Evolutionary conservation across 768 basidiomycete species (phyloP), one percentile per base, ranked within the genome.

Genomic region (Panaeolus cyanescens): DNA sequence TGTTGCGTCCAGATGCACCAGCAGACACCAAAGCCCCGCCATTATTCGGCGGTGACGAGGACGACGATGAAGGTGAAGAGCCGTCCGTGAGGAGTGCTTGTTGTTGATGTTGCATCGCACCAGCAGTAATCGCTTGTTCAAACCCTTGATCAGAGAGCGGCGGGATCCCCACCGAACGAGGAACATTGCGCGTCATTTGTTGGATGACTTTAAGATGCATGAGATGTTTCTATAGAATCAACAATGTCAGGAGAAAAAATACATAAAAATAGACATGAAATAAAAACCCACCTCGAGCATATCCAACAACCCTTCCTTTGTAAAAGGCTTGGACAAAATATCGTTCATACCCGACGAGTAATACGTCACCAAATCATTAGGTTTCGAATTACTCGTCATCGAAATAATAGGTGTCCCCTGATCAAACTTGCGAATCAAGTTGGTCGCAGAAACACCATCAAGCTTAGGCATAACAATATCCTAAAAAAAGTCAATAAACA

Each of bases 401-500:
- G 95, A 96, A 65, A 99, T 97, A 72, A 99, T 98, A 4, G 96
- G 96, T 39, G 96, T 97, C 79, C 89, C 90, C 60, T 88, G 87
- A 77, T 98, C 95, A 71, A 98, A 99, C 76, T 95, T 93, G 17
- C 96, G 84, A 66, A 99, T 97, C 67, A 98, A 74, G 60, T 89
- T 93, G 34, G 96, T 98, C 9, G 96, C 96, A 3, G 90, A 89
- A 28, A 95, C 87, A 30, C 95, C 94, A 64, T 95, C 89, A 67
- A 93, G 77, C 71, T 91, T 90, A 2, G 91, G 89, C 91, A 98
- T 96, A 61, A 97, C 93, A 62, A 99, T 97, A 68, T 98, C 96
- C 93, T 95, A 65, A 12, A 20, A 13, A 34, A 37, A 19, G 59
- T 60, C 5, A 15, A 59, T 34, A 54, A 63, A 37, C 7, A 60